Evolutionary conservation across 164 flowering plant genomes (phyloP).

Genomic region (Chimonanthus praecox): DNA sequence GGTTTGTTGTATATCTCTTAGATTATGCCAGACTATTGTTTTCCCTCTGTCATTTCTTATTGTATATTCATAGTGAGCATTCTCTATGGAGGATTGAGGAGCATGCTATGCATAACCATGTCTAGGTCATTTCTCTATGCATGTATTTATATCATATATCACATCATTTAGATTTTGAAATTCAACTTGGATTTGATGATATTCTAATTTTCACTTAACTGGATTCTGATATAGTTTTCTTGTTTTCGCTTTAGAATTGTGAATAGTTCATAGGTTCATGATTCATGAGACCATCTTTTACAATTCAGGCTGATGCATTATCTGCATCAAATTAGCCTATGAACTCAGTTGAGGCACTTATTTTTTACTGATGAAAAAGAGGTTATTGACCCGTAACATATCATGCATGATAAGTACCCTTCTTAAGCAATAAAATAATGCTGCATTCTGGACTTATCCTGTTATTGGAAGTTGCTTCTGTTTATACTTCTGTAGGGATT

Average conservation of each 20-base stretch:
- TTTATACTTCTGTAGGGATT: no score
- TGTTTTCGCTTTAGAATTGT: neutral
- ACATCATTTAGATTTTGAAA: neutral
- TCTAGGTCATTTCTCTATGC: neutral
- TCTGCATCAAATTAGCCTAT: neutral
- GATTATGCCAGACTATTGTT: neutral
- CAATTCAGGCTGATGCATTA: neutral
- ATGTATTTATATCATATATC: neutral
- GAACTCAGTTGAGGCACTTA: neutral
- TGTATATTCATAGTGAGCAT: neutral
- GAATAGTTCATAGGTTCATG: neutral
- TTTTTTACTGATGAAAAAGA: neutral
- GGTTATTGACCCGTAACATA: neutral
- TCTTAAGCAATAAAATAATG: no score
- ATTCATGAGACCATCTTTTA: neutral
- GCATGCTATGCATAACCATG: neutral
- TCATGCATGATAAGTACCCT: no score
- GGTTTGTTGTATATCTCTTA: conserved; percentile 34
- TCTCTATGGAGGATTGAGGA: neutral
- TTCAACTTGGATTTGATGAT: neutral
- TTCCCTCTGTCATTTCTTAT: neutral
- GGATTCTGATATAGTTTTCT: neutral
- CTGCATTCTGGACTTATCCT: no score
- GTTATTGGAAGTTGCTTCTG: no score
- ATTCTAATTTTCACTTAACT: neutral